phyloP scores from a whole-genome alignment of 345 rosid species.

The Sonneratia alba region DNA sequence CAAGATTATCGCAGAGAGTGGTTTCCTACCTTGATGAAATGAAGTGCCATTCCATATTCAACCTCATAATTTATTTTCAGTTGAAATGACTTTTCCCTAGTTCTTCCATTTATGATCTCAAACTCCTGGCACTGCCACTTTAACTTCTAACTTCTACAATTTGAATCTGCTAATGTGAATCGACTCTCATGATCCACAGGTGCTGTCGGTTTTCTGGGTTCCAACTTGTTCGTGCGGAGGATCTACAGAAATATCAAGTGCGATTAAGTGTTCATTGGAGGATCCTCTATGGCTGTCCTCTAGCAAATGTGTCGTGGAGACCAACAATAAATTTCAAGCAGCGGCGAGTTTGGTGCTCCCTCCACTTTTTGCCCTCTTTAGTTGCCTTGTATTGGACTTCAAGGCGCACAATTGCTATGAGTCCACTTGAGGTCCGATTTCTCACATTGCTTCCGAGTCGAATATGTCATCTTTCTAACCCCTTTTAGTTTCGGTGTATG shows the following conservation, averaged over 20 bases:
- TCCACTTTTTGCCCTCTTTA: neutral
- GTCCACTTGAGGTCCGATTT: neutral
- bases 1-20: neutral
- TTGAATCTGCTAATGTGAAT: neutral
- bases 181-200: slow-evolving; percentile 30
- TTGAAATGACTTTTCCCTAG: neutral
- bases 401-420: neutral
- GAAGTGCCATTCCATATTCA: neutral
- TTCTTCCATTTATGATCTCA: neutral
- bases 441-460: neutral
- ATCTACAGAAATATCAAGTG: slow-evolving; percentile 97
- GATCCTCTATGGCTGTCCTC: neutral
- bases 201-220: slow-evolving; percentile 85
- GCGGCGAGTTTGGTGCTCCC: neutral
- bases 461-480: neutral
- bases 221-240: slow-evolving; percentile 86
- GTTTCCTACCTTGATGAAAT: neutral
- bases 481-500: neutral
- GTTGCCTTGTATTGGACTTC: neutral
- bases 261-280: slow-evolving; percentile 33
- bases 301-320: neutral
- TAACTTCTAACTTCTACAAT: no score
- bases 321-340: neutral
- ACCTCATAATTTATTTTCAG: neutral
- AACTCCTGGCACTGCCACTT: neutral